A percentile compares a stretch with the other conserved stretches of the same genome.
phyloP scores from a whole-genome alignment of 306 rosid species.

The Cyclanthera cordifolia region DNA sequence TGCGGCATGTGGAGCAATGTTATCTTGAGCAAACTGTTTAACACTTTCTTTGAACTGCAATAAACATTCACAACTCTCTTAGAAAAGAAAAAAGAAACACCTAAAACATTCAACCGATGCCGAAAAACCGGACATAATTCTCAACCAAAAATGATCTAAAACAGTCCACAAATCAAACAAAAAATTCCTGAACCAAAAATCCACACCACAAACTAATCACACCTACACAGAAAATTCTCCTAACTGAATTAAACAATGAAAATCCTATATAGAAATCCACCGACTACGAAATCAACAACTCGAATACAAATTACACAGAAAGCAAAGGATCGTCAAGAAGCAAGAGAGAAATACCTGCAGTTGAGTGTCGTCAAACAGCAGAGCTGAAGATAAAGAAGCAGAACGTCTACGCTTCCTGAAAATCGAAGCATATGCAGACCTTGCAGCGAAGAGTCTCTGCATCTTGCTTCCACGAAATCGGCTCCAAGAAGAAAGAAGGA shows the following conservation, averaged over 20 bases:
- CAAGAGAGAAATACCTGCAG: conserved; percentile 42
- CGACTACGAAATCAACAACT: background rate
- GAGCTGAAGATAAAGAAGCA: conserved; percentile 58
- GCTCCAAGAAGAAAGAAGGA: background rate
- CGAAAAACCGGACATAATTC: background rate
- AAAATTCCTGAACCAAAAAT: background rate
- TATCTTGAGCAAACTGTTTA: conserved; percentile 60
- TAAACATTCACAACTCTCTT: background rate
- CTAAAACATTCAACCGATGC: background rate
- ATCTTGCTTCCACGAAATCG: conserved; percentile 15
- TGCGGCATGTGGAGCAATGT: conserved; percentile 79
- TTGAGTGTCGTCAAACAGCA: conserved; percentile 86
- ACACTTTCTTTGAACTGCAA: conserved; percentile 87
- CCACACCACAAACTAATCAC: background rate
- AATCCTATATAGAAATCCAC: background rate
- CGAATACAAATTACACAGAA: background rate
- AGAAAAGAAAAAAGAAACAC: background rate
- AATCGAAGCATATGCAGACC: conserved; percentile 24
- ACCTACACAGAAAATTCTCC: background rate
- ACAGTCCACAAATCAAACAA: background rate
- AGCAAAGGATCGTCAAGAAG: no score
- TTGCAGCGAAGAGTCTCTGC: conserved; percentile 45
- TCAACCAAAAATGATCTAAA: background rate
- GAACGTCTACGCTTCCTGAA: conserved; percentile 20
- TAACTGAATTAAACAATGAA: background rate